These are phyloP conservation scores for Wickerhamomyces sp. DNA, from an alignment of 1,139 yeast genomes.

Conservation along the genomic window DNA sequence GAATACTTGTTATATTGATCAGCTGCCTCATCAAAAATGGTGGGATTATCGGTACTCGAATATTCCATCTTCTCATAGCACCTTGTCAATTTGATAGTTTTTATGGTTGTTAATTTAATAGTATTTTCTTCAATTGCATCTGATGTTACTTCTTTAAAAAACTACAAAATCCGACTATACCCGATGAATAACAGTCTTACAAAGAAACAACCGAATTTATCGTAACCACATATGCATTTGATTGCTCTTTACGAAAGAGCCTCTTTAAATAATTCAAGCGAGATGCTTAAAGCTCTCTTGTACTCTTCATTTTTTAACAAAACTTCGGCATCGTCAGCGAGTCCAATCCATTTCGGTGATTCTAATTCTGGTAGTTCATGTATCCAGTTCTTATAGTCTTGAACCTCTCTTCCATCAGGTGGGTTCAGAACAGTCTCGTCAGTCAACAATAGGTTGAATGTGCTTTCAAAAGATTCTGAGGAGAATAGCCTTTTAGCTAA, in stretches of 20 bases:
- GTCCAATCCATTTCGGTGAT: conserved; percentile 62
- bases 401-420: conserved; percentile 46
- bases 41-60: not conserved
- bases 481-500: conserved; percentile 32
- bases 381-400: conserved; percentile 49
- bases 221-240: not conserved
- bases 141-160: too few relatives aligned
- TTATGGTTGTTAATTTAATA: too few relatives aligned
- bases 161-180: not conserved
- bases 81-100: not conserved
- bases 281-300: conserved; percentile 3
- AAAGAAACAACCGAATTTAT: too few relatives aligned
- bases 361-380: conserved; percentile 48
- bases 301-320: conserved; percentile 7
- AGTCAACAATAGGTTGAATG: conserved; percentile 34
- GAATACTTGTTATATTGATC: not conserved
- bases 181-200: too few relatives aligned
- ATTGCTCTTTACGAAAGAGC: not conserved
- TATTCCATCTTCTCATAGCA: not conserved
- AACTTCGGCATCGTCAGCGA: conserved; percentile 41
- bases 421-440: conserved; percentile 27
- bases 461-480: conserved; percentile 31
- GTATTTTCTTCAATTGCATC: too few relatives aligned
- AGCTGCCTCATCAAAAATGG: not conserved
- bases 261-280: conserved; percentile 1